Evolutionary conservation across 768 basidiomycete species (phyloP).

Genomic region (Goffeauzyma gilvescens): DNA sequence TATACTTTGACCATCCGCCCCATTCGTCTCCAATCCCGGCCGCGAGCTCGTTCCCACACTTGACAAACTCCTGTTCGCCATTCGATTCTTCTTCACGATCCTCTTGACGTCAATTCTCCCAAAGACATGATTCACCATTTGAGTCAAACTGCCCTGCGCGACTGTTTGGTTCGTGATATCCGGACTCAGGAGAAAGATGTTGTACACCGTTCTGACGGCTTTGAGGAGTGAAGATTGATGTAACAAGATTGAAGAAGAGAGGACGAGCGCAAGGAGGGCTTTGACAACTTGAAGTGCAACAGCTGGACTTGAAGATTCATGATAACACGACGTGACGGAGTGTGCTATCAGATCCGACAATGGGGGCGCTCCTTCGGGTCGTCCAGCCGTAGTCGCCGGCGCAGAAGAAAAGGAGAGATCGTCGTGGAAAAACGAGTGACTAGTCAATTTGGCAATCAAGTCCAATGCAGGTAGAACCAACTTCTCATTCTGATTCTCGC

Average conservation of each 20-base stretch:
- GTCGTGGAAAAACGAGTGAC: conserved; percentile 89
- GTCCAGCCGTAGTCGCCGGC: conserved; percentile 37
- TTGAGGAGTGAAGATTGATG: conserved; percentile 93
- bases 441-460: conserved; percentile 91
- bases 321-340: conserved; percentile 81
- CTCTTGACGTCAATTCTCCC: conserved; percentile 43
- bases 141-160: conserved; percentile 88
- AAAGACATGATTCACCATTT: conserved; percentile 96
- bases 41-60: too few species aligned
- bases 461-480: conserved; percentile 92
- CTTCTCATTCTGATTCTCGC: conserved; percentile 82
- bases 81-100: too few species aligned
- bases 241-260: conserved; percentile 52
- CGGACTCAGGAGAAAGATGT: conserved; percentile 77
- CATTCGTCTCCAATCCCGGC: too few species aligned
- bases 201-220: conserved; percentile 93
- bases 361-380: conserved; percentile 52
- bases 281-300: conserved; percentile 95
- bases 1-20: too few species aligned
- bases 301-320: conserved; percentile 66
- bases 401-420: too few species aligned
- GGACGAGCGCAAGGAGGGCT: conserved; percentile 67
- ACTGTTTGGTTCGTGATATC: conserved; percentile 92
- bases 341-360: conserved; percentile 84
- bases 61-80: too few species aligned